These are phyloP conservation scores for Pythium periplocum DNA, from an alignment of 352 stramenopile species.

Conservation along the genomic window DNA sequence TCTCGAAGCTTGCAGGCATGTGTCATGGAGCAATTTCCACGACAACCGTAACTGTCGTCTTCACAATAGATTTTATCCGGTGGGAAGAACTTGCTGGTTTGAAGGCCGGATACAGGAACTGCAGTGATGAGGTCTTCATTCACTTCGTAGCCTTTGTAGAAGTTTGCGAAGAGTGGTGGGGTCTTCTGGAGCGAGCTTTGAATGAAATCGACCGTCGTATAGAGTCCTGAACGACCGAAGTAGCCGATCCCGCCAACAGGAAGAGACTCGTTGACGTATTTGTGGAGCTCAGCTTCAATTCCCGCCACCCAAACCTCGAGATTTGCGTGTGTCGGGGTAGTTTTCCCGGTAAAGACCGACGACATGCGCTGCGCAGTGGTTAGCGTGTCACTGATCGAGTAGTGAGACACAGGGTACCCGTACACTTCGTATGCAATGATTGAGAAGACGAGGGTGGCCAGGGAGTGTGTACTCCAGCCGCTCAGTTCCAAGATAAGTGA, in stretches of 20 bases:
- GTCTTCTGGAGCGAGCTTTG: neutral
- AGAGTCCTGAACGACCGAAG: constrained; percentile 25
- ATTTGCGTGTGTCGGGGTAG: constrained; percentile 23
- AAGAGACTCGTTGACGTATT: constrained; percentile 31
- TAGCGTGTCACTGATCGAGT: constrained; percentile 9
- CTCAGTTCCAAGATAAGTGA: constrained; percentile 27
- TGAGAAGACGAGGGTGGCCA: constrained; percentile 28
- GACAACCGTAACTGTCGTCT: constrained; percentile 29
- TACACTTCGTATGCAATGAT: constrained; percentile 38
- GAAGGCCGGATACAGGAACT: neutral
- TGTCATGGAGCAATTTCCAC: constrained; percentile 37
- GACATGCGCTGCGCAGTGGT: constrained; percentile 39
- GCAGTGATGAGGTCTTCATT: neutral
- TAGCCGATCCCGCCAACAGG: constrained; percentile 30
- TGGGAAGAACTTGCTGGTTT: constrained; percentile 13
- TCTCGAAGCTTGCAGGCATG: constrained; percentile 31
- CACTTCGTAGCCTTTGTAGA: neutral
- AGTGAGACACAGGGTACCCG: constrained; percentile 38
- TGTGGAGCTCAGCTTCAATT: constrained; percentile 19
- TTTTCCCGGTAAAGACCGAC: constrained; percentile 19
- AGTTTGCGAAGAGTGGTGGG: neutral
- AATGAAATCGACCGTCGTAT: neutral
- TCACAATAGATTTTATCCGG: constrained; percentile 16
- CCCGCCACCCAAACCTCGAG: constrained; percentile 16
- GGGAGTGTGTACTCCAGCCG: constrained; percentile 39